These are phyloP conservation scores for Protoeuglena noctilucae DNA, from an alignment of 139 green algal species.

Conservation along the genomic window DNA sequence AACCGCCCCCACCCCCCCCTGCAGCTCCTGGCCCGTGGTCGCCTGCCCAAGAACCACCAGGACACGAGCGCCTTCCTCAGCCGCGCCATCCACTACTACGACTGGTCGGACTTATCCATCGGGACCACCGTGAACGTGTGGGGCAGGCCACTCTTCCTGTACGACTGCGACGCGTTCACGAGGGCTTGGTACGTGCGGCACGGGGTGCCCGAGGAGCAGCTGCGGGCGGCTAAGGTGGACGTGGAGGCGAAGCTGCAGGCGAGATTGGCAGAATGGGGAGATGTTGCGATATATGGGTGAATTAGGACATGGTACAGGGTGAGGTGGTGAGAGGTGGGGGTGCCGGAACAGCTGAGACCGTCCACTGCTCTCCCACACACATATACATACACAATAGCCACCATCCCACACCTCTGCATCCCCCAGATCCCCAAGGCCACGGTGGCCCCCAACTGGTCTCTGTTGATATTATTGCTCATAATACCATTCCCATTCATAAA, in stretches of 20 bases:
- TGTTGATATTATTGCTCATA: background rate
- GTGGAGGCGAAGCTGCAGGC: too few relatives aligned
- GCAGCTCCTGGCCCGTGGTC: conserved; percentile 3
- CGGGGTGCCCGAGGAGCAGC: too few relatives aligned
- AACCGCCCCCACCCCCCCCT: too few relatives aligned
- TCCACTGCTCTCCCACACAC: too few relatives aligned
- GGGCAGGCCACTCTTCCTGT: background rate
- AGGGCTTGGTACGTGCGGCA: background rate
- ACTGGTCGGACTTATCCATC: background rate
- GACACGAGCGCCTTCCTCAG: background rate
- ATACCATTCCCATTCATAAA: background rate
- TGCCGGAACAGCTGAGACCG: too few relatives aligned
- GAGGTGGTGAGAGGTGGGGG: too few relatives aligned
- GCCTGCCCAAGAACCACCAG: conserved; percentile 2
- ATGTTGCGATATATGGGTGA: too few relatives aligned
- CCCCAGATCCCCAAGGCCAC: background rate
- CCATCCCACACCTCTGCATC: background rate
- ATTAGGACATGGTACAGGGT: too few relatives aligned
- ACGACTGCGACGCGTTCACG: conserved; percentile 7
- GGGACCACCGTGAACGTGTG: background rate
- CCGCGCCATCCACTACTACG: background rate
- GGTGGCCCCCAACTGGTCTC: background rate
- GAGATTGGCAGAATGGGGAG: too few relatives aligned
- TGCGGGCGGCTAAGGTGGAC: too few relatives aligned
- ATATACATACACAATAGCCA: too few relatives aligned